These are phyloP conservation scores for Lophium mytilinum DNA, from an alignment of 495 filamentous ascomycete species.

Conservation along the genomic window DNA sequence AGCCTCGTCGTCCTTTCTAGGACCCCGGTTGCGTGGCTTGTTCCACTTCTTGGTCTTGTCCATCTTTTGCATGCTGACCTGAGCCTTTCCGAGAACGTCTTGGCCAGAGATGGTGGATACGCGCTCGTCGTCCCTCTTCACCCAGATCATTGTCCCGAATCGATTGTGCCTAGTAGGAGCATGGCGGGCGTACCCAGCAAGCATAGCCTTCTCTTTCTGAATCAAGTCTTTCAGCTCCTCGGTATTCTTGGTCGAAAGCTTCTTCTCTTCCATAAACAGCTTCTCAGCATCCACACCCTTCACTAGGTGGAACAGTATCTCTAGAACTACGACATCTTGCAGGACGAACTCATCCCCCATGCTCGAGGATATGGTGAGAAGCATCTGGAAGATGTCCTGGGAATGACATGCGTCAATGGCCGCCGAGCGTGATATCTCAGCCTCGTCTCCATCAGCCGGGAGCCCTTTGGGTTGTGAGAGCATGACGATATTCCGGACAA, in stretches of 20 bases:
- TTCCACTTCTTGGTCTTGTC: constrained; percentile 87
- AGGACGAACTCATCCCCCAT: constrained; percentile 86
- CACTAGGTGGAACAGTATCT: constrained; percentile 82
- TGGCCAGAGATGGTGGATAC: constrained; percentile 84
- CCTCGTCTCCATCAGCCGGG: constrained; percentile 64
- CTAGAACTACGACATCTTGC: constrained; percentile 78
- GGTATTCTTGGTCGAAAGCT: constrained; percentile 54
- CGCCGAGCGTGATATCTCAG: constrained; percentile 79
- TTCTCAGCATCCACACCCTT: constrained; percentile 83
- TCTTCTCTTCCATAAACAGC: constrained; percentile 73
- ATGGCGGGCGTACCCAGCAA: constrained; percentile 65
- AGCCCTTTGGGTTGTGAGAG: constrained; percentile 60
- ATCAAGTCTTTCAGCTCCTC: constrained; percentile 69
- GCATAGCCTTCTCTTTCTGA: constrained; percentile 71
- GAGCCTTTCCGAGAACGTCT: constrained; percentile 64
- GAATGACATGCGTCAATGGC: constrained; percentile 80
- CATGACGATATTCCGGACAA: constrained; percentile 78
- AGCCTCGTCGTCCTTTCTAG: constrained; percentile 53
- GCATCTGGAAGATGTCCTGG: constrained; percentile 79
- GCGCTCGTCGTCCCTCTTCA: constrained; percentile 71
- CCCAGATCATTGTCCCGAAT: constrained; percentile 97
- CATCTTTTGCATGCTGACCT: constrained; percentile 72
- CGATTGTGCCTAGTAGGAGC: constrained; percentile 85
- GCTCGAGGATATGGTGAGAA: constrained; percentile 80
- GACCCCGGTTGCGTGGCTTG: constrained; percentile 55